Base-by-base conservation (phyloP, 169 alveolate species). In the Eimeria necatrix region DNA sequence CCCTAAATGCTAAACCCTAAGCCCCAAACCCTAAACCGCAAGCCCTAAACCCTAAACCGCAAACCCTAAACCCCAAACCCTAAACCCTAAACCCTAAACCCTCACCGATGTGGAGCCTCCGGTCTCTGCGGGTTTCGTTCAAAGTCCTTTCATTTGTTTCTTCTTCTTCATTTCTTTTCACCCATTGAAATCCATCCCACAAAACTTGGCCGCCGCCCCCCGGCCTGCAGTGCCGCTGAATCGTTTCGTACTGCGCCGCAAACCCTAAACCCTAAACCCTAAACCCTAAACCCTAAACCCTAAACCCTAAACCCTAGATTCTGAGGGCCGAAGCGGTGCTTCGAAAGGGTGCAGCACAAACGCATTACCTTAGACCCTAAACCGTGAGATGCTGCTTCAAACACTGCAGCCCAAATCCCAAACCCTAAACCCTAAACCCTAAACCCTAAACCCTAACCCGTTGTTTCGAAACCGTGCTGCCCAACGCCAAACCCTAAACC, bases 171-270 rank as follows among this genome's bases (percentile, higher is more conserved):
- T 51, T n/a, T 20, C 80, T 93, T 22, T 52, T 53, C 4, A 93
- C 95, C 95, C 95, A 93, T 80, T 93, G 95, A 48, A 93, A 93
- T 1, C 95, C 95, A 32, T 93, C 95, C 95, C 95, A 93, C 86
- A 49, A 93, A 32, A 93, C 95, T 68, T 81, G 95, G 41, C 46
- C 76, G 12, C 51, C 83, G 8, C 93, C 95, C 51, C 84, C 95
- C 22, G 68, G 53, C 22, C 41, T 20, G 93, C 95, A 93, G 80
- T 93, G 80, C 74, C 64, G 22, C 85, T 93, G 95, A 32, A 93
- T 93, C 14, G 95, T 93, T 26, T 74, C 88, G 48, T 93, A 68
- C 95, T 93, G 95, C n/a, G n/a, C n/a, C 91, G 5, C 59, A 1
- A 59, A 22, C n/a, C n/a, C n/a, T n/a, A n/a, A 10, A 24, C 7